phyloP scores from a whole-genome alignment of 495 filamentous ascomycete genomes.

The Aspergillus indologenus region DNA sequence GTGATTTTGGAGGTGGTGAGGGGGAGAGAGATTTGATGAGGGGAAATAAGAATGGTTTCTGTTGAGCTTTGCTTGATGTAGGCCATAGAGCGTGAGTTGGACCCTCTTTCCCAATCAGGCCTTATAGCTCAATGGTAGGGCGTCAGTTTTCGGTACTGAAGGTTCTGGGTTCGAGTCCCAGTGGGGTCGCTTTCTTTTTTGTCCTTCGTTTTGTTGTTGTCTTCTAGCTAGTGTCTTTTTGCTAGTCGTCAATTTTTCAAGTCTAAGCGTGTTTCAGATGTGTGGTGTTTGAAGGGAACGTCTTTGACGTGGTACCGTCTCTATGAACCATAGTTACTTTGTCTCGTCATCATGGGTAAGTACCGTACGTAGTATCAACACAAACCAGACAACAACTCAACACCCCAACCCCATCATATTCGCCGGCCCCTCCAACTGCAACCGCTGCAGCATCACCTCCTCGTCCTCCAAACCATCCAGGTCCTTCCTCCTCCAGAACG shows the following conservation, averaged over 20 bases:
- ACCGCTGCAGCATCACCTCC: constrained; percentile 21
- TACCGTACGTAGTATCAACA: too few species aligned
- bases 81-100: neutral
- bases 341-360: too few species aligned
- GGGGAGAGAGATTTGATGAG: neutral
- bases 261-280: too few species aligned
- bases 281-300: too few species aligned
- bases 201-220: neutral
- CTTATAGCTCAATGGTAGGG: constrained; percentile 9
- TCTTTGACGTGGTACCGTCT: too few species aligned
- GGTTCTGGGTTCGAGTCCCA: constrained; percentile 9
- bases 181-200: constrained; percentile 4
- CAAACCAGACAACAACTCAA: too few species aligned
- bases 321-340: too few species aligned
- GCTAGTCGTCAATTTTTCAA: too few species aligned
- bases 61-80: neutral
- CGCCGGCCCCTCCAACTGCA: constrained; percentile 12
- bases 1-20: neutral
- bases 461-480: constrained; percentile 61
- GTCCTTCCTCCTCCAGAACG: constrained; percentile 72
- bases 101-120: neutral
- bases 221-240: too few species aligned
- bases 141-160: constrained; percentile 10
- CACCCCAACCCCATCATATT: constrained; percentile 30
- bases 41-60: too few species aligned